Base-by-base conservation (phyloP, 345 rosid species). In the Clausena lansium region DNA sequence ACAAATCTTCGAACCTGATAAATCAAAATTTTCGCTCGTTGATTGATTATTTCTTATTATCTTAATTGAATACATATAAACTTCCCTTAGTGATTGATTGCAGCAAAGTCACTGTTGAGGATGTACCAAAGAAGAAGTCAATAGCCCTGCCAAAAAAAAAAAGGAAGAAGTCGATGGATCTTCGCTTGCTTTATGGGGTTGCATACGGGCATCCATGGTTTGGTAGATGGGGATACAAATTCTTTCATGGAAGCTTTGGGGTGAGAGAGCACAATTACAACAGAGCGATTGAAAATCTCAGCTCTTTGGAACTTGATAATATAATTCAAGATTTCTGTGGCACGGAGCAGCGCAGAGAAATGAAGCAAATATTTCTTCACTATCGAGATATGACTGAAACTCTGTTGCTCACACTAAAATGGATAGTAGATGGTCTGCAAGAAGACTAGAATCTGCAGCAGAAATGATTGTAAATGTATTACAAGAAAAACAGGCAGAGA, bases 201-300 rank as follows among this genome's bases (percentile, higher is more conserved):
- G 99, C 97, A 1, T 95, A 93, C 79, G 94, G 97, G 0, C 96
- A 92, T 77, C 66, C 98, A 0, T 93, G 98, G 98, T 92, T 95
- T 79, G 98, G 99, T 2, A 82, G 90, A 74, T 93, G 99, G 98
- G 92, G 99, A 2, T 93, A 93, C 81, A 90, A 64, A 55, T 95
- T 95, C 58, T 81, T 79, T 39, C 88, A 86, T 45, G 98, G 97
- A 59, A 91, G 98, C 77, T 92, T 89, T 65, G 98, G 98, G 8
- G 93, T 93, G 70, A 86, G 78, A 4, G 88, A 90, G 85, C 84
- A 76, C 19, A 86, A 88, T 54, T 91, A 93, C 66, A 78, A 68
- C 70, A 84, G 80, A 76, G 98, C 98, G 7, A 73, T 91, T 33
- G 97, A 91, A 77, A 80, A 84, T 74, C 89, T 95, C 19, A 83